Evolutionary conservation across 202 grass and related monocot genomes (phyloP), one percentile per base, ranked within the genome.

Genomic region (Miscanthus sacchariflorus): DNA sequence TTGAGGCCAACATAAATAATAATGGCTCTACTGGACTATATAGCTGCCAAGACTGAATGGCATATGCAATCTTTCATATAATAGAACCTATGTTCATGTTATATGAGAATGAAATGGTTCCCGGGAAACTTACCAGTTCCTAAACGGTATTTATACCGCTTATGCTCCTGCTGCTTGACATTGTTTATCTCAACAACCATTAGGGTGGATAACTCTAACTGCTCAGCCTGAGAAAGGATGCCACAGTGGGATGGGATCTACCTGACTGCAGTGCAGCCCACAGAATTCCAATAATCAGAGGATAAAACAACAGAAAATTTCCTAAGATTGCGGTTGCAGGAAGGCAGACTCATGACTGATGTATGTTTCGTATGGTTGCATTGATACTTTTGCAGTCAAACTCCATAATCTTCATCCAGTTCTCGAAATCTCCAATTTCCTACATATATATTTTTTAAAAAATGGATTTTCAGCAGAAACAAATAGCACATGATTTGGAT

Each of bases 121-220:
- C 54, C 54, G 9, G 54, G 42, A 71, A 74, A 44, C 70, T 10
- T 92, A 99, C 97, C 97, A 36, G 97, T 99, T 92, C 97, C 97
- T 87, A 99, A 88, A 89, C 97, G 97, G 82, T 99, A 99, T 91
- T 95, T 99, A 91, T 94, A 99, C 28, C 94, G 85, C 35, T 97
- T 99, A 50, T 93, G 93, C 85, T 99, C 97, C 84, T 99, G 97
- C 82, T 97, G 97, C 83, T 99, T 97, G 79, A 99, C 97, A 77
- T 99, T 99, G 80, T 99, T 99, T 78, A 99, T 92, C 88, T 99
- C 97, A 83, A 99, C 97, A 82, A 99, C 93, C 97, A 99, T 99
- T 68, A 99, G 84, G 27, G 97, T 91, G 2, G 97, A 97, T 97
- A 88, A 99, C 97, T 89, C 97, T 94, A 30, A 99, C 97, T 64